A percentile compares a stretch with the other conserved stretches of the same genome.
Conservation (phyloP, 2,329 filamentous ascomycete genomes). For the Chrysosporium queenslandicum region DNA sequence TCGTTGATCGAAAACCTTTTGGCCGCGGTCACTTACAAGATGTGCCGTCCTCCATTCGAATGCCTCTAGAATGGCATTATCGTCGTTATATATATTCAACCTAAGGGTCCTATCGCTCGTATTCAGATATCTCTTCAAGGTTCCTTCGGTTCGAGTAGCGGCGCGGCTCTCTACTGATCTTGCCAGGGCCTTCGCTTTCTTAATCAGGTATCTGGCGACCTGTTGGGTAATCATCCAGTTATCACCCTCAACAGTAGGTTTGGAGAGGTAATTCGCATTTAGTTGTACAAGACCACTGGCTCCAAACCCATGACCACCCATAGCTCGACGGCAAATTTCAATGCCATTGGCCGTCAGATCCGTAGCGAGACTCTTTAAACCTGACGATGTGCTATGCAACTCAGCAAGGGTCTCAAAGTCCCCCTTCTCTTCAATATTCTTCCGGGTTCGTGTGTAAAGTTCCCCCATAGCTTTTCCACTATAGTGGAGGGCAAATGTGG, state of each 20-base stretch:
- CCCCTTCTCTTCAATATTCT: slow-evolving; percentile 39
- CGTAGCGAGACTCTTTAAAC: slow-evolving; percentile 46
- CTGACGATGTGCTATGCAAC: slow-evolving; percentile 46
- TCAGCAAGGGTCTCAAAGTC: slow-evolving; percentile 43
- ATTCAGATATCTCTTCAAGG: slow-evolving; percentile 24
- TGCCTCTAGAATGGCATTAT: slow-evolving; percentile 35
- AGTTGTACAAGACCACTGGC: slow-evolving; percentile 44
- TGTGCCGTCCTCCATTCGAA: slow-evolving; percentile 40
- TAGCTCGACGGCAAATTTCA: slow-evolving; percentile 44
- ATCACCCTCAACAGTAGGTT: slow-evolving; percentile 47
- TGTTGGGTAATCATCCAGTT: slow-evolving; percentile 51
- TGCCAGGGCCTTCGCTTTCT: slow-evolving; percentile 38
- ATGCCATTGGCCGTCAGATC: slow-evolving; percentile 46
- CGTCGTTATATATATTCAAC: slow-evolving; percentile 26
- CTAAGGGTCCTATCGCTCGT: slow-evolving; percentile 23
- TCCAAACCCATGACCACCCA: slow-evolving; percentile 47
- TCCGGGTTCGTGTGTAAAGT: slow-evolving; percentile 39
- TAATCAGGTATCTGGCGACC: slow-evolving; percentile 43
- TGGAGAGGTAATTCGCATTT: slow-evolving; percentile 43
- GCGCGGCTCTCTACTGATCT: slow-evolving; percentile 16
- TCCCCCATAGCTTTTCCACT: slow-evolving; percentile 39
- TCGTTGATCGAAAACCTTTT: background rate
- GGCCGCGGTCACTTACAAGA: slow-evolving; percentile 20
- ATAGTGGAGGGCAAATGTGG: slow-evolving; percentile 43
- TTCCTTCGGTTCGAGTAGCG: slow-evolving; percentile 12